A percentile compares a stretch with the other conserved stretches of the same genome.
Evolutionary conservation across 2,329 filamentous ascomycete species (phyloP).

Genomic region (Purpureocillium takamizusanense): DNA sequence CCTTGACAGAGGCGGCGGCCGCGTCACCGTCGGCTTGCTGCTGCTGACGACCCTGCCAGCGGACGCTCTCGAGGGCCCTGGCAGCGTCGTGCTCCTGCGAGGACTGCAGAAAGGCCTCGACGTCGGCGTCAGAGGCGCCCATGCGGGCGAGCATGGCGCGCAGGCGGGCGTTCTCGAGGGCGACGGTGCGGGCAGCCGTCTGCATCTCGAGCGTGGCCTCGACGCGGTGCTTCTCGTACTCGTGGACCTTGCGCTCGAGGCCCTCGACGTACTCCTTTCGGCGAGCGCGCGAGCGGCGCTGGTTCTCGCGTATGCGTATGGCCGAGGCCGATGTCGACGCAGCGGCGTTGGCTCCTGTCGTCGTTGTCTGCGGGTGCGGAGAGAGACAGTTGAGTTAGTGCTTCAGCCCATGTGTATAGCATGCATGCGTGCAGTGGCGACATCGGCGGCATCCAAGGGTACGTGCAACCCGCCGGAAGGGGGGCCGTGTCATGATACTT

Average conservation of each 20-base stretch:
- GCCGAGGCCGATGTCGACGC: constrained; percentile 21
- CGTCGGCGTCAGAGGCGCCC: constrained; percentile 27
- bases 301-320: constrained; percentile 39
- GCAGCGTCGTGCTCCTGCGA: constrained; percentile 22
- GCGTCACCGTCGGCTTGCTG: constrained; percentile 1
- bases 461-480: too few relatives aligned
- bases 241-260: constrained; percentile 35
- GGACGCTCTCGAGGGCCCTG: constrained; percentile 12
- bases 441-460: too few relatives aligned
- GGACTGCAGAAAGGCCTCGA: constrained; percentile 29
- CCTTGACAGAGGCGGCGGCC: too few relatives aligned
- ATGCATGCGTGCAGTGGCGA: too few relatives aligned
- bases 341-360: too few relatives aligned
- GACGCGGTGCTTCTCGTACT: constrained; percentile 37
- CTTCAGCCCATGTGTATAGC: too few relatives aligned
- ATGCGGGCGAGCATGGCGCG: constrained; percentile 29
- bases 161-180: constrained; percentile 36
- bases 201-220: constrained; percentile 46
- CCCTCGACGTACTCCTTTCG: constrained; percentile 39
- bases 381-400: too few relatives aligned
- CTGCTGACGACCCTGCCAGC: constrained; percentile 2
- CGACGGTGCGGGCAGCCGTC: constrained; percentile 38
- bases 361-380: neutral
- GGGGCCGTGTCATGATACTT: too few relatives aligned
- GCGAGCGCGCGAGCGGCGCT: constrained; percentile 42